Evolutionary conservation across 495 filamentous ascomycete species (phyloP), one percentile per base, ranked within the genome.

Genomic region (Acidiella bohemica): DNA sequence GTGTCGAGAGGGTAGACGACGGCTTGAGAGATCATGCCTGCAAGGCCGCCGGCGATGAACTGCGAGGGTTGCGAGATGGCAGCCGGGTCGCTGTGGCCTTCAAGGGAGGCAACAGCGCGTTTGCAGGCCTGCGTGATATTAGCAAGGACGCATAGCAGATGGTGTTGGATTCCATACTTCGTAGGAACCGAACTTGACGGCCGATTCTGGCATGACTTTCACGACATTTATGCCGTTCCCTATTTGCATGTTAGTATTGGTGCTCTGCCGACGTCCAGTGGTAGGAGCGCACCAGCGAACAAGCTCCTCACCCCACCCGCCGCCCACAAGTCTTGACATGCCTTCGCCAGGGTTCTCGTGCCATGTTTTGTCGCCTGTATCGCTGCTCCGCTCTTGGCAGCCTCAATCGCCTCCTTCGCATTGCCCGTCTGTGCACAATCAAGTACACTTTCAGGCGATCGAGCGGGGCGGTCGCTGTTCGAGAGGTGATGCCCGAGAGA

Each of bases 161-260:
- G 6, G 3, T 22, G 2, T 11, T 39, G 25, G 28, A 16, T 1
- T 21, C 14, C 8, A 27, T 57, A 79, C 77, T 66, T 83, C 90
- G 52, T 95, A 97, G 5, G 84, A 88, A 36, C 90, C 90, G 60
- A 97, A 97, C 46, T 80, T 90, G 51, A 97, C 93, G 24, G 90
- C 90, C 5, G 88, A 94, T 59, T 97, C 90, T 5, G 90, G 90
- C 79, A 96, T 88, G 34, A 97, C 85, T 61, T 97, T 97, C 49
- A 95, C 53, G 8, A 96, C 88, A 53, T 97, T 97, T 42, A 97
- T 68, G 6, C 90, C 90, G 55, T 97, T 97, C 21, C 90, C 90
- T 95, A 50, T 23, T 7, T n/a, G 7, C 21, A 73, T 37, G 70
- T 63, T 33, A 39, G 27, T 24, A 17, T 18, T 12, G 5, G 16